Evolutionary conservation across 2,329 filamentous ascomycete genomes (phyloP), one percentile per base, ranked within the genome.

Genomic region (Verticillium tricorpus): DNA sequence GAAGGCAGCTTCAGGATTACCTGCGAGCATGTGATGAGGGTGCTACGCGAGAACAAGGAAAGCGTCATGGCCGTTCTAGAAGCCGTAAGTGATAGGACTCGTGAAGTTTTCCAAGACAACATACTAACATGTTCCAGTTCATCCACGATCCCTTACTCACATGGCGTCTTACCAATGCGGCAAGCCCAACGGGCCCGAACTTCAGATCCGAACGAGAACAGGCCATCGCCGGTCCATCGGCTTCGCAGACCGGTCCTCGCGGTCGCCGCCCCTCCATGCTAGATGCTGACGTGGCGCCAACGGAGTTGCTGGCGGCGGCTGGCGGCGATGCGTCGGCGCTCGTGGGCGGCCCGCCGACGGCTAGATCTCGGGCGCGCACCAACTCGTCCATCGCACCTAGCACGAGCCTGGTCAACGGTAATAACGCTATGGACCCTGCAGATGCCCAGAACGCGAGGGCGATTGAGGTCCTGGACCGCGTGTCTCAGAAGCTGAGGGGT

Each of bases 71-170:
- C 95, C 34, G 95, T 99, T 22, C 81, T 99, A 61, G 95, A 99
- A 85, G 95, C 95, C 67, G 92, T 95, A 85, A 50, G 57, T 58
- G 32, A 12, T 12, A 14, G 8, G n/a, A 8, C 17, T 4, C 11
- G 19, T 9, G n/a, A 1, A 5, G 3, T 28, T 28, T 6, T 5
- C 5, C 28, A 22, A 3, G 14, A 40, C 14, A 17, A 7, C 64
- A 63, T 62, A 65, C 65, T 72, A 65, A 74, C 62, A 50, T 37
- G 12, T 45, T 12, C 8, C 71, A 95, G 91, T 99, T 99, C 78
- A 97, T 99, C 67, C 96, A 99, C 74, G 95, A 99, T 74, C 95
- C 96, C n/a, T 85, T 99, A 52, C 90, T 99, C 60, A 99, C 93
- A 57, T 99, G 95, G 95, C 90, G 95, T 69, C 85, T 99, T 40